phyloP scores from a whole-genome alignment of 495 filamentous ascomycete species.

The Sordaria brevicollis region DNA sequence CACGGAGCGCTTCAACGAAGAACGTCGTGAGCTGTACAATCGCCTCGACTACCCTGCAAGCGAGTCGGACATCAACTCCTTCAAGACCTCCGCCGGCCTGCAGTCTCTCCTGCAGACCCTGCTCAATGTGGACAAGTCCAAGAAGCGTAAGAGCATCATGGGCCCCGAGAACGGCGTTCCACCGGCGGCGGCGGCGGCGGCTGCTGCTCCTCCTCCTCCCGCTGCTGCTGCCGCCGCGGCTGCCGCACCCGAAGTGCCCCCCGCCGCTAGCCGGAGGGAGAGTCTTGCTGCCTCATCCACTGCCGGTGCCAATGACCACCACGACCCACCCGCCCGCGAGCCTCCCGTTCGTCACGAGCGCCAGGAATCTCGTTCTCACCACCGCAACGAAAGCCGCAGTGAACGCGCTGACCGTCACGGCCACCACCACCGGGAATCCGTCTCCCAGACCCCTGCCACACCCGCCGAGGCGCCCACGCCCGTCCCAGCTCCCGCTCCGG shows the following conservation, averaged over 20 bases:
- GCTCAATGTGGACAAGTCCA: slow-evolving; percentile 67
- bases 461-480: slow-evolving; percentile 21
- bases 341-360: not conserved
- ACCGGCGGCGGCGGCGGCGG: slow-evolving; percentile 20
- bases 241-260: slow-evolving; percentile 19
- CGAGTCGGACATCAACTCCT: slow-evolving; percentile 55
- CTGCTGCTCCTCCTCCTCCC: slow-evolving; percentile 7
- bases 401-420: not conserved
- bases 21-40: slow-evolving; percentile 82
- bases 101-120: slow-evolving; percentile 71
- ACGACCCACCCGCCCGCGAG: not conserved
- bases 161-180: slow-evolving; percentile 38
- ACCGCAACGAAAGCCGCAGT: not conserved
- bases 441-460: slow-evolving; percentile 29
- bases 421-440: slow-evolving; percentile 35
- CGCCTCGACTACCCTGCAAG: slow-evolving; percentile 71
- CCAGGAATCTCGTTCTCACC: not conserved
- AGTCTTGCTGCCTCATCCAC: slow-evolving; percentile 32
- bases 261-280: slow-evolving; percentile 35
- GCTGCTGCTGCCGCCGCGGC: slow-evolving; percentile 22
- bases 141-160: slow-evolving; percentile 59
- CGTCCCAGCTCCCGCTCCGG: slow-evolving; percentile 12
- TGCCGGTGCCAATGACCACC: not conserved
- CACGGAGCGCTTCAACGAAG: slow-evolving; percentile 71
- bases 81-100: slow-evolving; percentile 70